Percentiles rank a stretch among this genome's conserved stretches.
phyloP scores from a whole-genome alignment of 495 filamentous ascomycete species.

The Talaromyces wortmannii region DNA sequence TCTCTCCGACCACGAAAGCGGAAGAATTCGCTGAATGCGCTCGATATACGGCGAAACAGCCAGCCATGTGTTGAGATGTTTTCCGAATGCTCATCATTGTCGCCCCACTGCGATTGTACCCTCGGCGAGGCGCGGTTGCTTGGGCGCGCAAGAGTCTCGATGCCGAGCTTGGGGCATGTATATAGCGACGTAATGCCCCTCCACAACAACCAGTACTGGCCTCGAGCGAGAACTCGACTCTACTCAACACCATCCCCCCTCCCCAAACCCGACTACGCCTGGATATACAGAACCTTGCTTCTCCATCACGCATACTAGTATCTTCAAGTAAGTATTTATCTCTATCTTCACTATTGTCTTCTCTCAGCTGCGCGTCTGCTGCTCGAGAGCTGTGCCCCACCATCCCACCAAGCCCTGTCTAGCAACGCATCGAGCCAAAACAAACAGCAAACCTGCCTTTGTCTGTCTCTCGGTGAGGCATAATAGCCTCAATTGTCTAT shows the following conservation, averaged over 20 bases:
- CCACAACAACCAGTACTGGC: background rate
- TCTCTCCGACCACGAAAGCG: slow-evolving; percentile 2
- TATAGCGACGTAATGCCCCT: background rate
- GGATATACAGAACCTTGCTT: background rate
- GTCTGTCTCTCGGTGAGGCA: background rate
- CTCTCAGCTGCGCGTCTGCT: background rate
- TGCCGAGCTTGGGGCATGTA: background rate
- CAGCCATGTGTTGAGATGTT: background rate
- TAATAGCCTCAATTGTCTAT: too few relatives aligned
- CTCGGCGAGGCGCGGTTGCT: background rate
- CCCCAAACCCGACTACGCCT: background rate
- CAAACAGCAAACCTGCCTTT: background rate
- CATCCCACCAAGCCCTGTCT: slow-evolving; percentile 1
- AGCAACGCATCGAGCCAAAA: background rate
- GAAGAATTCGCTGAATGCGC: slow-evolving; percentile 3
- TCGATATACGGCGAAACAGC: background rate
- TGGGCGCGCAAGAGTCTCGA: background rate
- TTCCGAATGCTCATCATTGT: background rate
- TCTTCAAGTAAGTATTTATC: background rate
- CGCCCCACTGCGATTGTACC: background rate
- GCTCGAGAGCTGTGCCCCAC: background rate
- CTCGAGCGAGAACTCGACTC: background rate
- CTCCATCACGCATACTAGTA: background rate
- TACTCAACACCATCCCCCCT: background rate
- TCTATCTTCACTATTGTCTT: background rate